phyloP scores from a whole-genome alignment of 208 protist species.

The Wallacemonas sp. region DNA sequence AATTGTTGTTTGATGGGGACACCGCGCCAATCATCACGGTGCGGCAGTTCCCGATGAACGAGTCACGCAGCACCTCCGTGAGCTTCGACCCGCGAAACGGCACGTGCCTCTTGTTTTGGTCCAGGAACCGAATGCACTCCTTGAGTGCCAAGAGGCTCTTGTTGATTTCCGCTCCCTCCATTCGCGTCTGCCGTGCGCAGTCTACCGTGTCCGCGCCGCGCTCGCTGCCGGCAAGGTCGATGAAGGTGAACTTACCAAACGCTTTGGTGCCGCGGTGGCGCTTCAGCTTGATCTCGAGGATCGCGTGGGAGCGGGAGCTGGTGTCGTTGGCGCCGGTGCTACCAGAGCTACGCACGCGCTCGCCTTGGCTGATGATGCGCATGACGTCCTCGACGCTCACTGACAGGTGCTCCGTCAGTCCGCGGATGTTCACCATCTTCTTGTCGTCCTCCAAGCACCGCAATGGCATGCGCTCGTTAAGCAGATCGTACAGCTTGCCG shows the following conservation, averaged over 20 bases:
- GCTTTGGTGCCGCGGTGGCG: constrained; percentile 34
- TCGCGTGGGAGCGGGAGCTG: constrained; percentile 95
- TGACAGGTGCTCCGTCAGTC: constrained; percentile 58
- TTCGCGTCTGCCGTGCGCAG: constrained; percentile 80
- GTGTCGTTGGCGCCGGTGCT: constrained; percentile 94
- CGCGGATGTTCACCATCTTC: constrained; percentile 62
- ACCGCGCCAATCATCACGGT: constrained; percentile 95
- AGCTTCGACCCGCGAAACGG: constrained; percentile 94
- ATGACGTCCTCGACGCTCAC: constrained; percentile 55
- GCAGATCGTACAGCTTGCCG: constrained; percentile 73
- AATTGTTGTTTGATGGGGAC: constrained; percentile 74
- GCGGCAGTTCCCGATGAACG: constrained; percentile 88
- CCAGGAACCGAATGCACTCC: constrained; percentile 86
- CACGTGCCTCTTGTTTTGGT: constrained; percentile 79
- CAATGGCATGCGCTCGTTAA: constrained; percentile 67
- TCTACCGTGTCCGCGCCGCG: constrained; percentile 77
- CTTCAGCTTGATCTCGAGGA: constrained; percentile 82
- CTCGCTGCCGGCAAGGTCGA: constrained; percentile 94
- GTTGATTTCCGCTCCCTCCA: constrained; percentile 92
- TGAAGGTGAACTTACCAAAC: constrained; percentile 75
- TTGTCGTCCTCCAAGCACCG: constrained; percentile 70
- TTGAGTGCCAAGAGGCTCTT: constrained; percentile 86
- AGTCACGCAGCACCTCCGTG: constrained; percentile 90
- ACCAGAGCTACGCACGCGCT: constrained; percentile 72
- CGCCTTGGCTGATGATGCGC: constrained; percentile 84